A percentile compares a stretch with the other conserved stretches of the same genome.
Conservation (phyloP, 805 yeast genomes). For the Wickerhamomyces queroliae region DNA sequence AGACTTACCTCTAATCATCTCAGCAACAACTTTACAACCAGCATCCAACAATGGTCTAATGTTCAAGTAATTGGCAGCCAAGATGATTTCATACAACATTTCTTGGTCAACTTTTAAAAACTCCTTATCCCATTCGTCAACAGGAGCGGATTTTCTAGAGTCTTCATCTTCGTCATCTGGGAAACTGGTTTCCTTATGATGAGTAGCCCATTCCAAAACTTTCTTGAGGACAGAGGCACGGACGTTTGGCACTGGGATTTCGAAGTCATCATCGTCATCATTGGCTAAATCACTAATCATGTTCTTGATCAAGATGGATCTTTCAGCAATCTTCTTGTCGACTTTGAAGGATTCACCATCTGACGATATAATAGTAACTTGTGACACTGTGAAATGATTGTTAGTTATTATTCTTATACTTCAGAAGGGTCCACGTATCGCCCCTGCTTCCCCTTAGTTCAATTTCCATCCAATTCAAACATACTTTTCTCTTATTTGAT, state of each 20-base stretch:
- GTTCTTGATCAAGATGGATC: constrained; percentile 79
- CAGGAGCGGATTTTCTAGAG: constrained; percentile 82
- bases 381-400: constrained; percentile 11
- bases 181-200: constrained; percentile 76
- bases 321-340: constrained; percentile 77
- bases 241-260: constrained; percentile 88
- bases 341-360: constrained; percentile 79
- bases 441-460: too few species aligned
- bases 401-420: too few species aligned
- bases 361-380: constrained; percentile 59
- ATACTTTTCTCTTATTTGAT: too few species aligned
- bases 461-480: too few species aligned
- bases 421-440: too few species aligned
- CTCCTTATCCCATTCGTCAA: constrained; percentile 93
- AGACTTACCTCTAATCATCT: constrained; percentile 74
- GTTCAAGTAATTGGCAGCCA: constrained; percentile 77
- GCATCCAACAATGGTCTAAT: constrained; percentile 71
- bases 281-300: constrained; percentile 70
- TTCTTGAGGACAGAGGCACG: constrained; percentile 81
- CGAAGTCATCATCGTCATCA: constrained; percentile 65
- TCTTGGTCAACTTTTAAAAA: constrained; percentile 92
- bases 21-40: constrained; percentile 79
- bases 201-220: constrained; percentile 95
- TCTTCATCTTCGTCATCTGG: constrained; percentile 83
- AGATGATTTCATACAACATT: constrained; percentile 74